A percentile compares a stretch with the other conserved stretches of the same genome.
Conservation (phyloP, 495 filamentous ascomycete species). For the Lepidopterella palustris region DNA sequence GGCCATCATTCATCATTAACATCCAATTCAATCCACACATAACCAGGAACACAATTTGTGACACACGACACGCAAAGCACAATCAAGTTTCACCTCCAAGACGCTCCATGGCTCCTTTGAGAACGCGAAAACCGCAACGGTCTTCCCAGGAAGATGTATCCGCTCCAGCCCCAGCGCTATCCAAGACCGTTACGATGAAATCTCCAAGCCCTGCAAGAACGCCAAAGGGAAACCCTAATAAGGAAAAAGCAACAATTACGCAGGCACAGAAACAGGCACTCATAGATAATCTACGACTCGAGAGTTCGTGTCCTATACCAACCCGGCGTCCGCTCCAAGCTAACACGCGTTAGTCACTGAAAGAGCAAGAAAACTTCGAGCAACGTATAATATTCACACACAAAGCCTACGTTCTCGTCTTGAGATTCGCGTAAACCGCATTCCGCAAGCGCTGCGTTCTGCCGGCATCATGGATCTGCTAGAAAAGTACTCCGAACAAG, state of each 20-base stretch:
- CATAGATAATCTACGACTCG: conserved; percentile 86
- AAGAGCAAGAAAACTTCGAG: conserved; percentile 80
- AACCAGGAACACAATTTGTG: not conserved
- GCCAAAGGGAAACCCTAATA: conserved; percentile 49
- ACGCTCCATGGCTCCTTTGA: not conserved
- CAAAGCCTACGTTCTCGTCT: conserved; percentile 78
- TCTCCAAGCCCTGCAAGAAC: conserved; percentile 38
- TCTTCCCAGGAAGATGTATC: not conserved
- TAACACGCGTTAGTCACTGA: conserved; percentile 63
- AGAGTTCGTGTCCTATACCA: conserved; percentile 51
- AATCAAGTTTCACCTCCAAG: not conserved
- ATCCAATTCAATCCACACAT: not conserved
- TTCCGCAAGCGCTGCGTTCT: conserved; percentile 72
- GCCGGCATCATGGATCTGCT: conserved; percentile 79
- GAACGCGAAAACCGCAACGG: not conserved
- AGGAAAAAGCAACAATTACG: conserved; percentile 58
- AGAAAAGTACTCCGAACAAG: conserved; percentile 44
- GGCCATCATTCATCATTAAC: not conserved
- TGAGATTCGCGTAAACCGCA: conserved; percentile 90
- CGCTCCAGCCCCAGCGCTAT: conserved; percentile 15
- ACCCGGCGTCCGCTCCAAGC: not conserved
- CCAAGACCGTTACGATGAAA: conserved; percentile 21
- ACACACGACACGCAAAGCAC: not conserved
- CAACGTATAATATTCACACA: conserved; percentile 83
- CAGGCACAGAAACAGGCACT: conserved; percentile 78